Base-by-base conservation (phyloP, 805 yeast genomes). In the Ogataea haglerorum region DNA sequence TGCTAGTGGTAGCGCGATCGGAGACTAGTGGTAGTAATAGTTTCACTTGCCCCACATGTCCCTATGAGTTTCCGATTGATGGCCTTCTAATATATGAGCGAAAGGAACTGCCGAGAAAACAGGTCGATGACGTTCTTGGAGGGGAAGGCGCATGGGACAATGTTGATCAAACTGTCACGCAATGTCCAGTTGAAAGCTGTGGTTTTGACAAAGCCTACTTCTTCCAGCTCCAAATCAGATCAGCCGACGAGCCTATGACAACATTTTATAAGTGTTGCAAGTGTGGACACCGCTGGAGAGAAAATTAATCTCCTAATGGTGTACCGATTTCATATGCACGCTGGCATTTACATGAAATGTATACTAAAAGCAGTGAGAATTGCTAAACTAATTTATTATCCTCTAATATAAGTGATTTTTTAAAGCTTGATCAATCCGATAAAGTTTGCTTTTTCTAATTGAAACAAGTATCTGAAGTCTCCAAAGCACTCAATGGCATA, bases 171-270 rank as follows among this genome's bases (percentile, higher is more conserved):
- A 93, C 98, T 0, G 71, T 80, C 2, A 87, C 91, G 0, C 95
- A 91, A 60, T 91, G 99, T 70, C 96, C 97, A 3, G 72, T 78
- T 31, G 95, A 87, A 43, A 58, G 70, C 2, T 93, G 99, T 69
- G 95, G 87, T 29, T 82, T 83, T 49, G 85, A 79, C 51, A 87
- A 88, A 64, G 99, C 99, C 0, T 93, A 93, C 65, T 93, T 87
- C 72, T 93, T 90, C 75, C 98, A 93, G 67, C 70, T 93, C 45
- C 99, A 93, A 64, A 93, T 93, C 57, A 75, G 99, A 65, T 85
- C 95, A 47, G 99, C 99, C 2, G 99, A 93, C 74, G 99, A 93
- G 69, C 99, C 99, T 17, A 93, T 93, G 98, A 93, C 99, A 0
- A 91, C 98, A 2, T 93, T 93, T 62, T 91, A 87, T 64, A 89